Evolutionary conservation across 805 yeast genomes (phyloP).

Genomic region (Candida easanensis): DNA sequence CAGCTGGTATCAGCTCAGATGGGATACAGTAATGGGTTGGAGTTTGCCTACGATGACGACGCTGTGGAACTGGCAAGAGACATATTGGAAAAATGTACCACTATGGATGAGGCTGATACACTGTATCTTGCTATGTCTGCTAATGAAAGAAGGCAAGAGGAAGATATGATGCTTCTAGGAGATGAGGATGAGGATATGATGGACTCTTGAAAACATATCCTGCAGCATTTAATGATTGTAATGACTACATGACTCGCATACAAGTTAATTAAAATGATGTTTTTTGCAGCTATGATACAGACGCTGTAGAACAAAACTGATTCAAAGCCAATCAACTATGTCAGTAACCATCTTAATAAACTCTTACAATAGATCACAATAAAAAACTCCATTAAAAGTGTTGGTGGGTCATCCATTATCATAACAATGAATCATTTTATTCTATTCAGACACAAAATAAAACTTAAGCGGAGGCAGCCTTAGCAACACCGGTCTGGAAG

Average conservation of each 20-base stretch:
- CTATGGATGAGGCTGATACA: slow-evolving; percentile 78
- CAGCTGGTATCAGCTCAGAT: slow-evolving; percentile 36
- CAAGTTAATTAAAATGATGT: not conserved
- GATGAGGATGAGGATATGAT: not conserved
- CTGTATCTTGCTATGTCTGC: slow-evolving; percentile 57
- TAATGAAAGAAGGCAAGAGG: not conserved
- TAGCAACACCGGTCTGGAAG: slow-evolving; percentile 87
- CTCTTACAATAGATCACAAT: not conserved
- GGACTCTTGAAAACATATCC: not conserved
- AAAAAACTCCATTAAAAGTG: not conserved
- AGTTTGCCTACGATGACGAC: slow-evolving; percentile 57
- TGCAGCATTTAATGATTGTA: not conserved
- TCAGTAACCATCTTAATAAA: too few species aligned
- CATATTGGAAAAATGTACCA: slow-evolving; percentile 61
- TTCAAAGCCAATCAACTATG: not conserved
- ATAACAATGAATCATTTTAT: slow-evolving; percentile 16
- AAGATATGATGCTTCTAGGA: not conserved
- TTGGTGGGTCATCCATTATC: slow-evolving; percentile 11
- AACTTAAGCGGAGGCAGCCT: slow-evolving; percentile 62
- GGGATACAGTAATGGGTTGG: slow-evolving; percentile 55
- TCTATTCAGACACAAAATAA: slow-evolving; percentile 19
- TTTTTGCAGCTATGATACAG: slow-evolving; percentile 10
- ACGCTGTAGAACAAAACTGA: slow-evolving; percentile 1
- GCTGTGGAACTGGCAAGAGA: slow-evolving; percentile 69
- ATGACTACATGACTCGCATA: too few species aligned